A percentile compares a stretch with the other conserved stretches of the same genome.
Conservation (phyloP, 1,284 basidiomycete genomes). For the Hypsizygus ulmarius region DNA sequence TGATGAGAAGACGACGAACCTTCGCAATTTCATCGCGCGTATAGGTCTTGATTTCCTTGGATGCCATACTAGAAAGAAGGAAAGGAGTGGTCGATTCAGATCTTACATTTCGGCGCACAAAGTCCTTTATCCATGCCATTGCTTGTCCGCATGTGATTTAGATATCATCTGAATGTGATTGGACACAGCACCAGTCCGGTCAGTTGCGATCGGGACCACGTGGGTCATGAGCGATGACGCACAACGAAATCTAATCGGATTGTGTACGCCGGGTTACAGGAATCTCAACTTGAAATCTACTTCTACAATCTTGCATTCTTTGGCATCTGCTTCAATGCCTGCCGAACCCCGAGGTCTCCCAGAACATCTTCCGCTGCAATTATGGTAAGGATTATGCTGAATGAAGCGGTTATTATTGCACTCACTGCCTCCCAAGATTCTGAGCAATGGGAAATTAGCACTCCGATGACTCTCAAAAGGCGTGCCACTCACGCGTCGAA, state of each 20-base stretch:
- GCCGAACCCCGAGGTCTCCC: constrained; percentile 56
- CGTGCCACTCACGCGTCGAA: constrained; percentile 47
- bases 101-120: neutral
- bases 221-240: too few species aligned
- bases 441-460: constrained; percentile 14
- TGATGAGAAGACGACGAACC: constrained; percentile 29
- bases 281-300: neutral
- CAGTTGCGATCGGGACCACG: neutral
- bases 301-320: constrained; percentile 36
- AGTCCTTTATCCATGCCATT: constrained; percentile 1
- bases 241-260: neutral
- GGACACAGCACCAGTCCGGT: neutral
- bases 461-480: neutral
- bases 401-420: neutral
- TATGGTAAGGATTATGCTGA: neutral
- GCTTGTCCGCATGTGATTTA: constrained; percentile 15
- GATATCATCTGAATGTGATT: constrained; percentile 2
- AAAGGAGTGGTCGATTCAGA: neutral
- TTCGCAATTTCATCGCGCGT: constrained; percentile 55
- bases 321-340: constrained; percentile 52
- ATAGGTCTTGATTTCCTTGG: constrained; percentile 44
- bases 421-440: constrained; percentile 41
- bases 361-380: constrained; percentile 44
- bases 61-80: constrained; percentile 31
- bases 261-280: neutral